Conservation (phyloP, 2,329 filamentous ascomycete genomes). For the Aspergillus latus region DNA sequence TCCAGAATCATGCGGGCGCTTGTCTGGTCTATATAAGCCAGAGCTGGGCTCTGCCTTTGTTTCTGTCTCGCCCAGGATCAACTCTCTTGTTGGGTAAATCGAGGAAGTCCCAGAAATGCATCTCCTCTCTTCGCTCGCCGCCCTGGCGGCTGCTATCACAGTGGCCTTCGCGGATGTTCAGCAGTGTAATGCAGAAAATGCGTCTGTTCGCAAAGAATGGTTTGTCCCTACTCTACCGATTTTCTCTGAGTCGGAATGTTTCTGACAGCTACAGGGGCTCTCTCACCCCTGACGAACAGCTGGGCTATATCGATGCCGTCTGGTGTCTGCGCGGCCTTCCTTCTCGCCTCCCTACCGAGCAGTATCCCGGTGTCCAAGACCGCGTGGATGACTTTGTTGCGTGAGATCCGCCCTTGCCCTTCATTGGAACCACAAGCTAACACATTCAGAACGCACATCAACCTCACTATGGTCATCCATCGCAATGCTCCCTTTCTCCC, state of each 20-base stretch:
- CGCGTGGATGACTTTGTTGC: conserved; percentile 3
- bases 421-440: not conserved
- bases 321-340: not conserved
- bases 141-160: not conserved
- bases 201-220: conserved; percentile 14
- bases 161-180: not conserved
- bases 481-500: conserved; percentile 19
- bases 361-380: not conserved
- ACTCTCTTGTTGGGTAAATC: no score
- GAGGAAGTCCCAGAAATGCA: not conserved
- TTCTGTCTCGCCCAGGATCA: not conserved
- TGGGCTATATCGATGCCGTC: conserved; percentile 1
- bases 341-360: not conserved
- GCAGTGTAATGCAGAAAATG: not conserved
- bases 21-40: not conserved
- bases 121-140: not conserved
- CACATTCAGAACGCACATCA: conserved; percentile 25
- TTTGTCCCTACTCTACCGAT: not conserved
- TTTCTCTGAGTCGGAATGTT: not conserved
- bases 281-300: not conserved
- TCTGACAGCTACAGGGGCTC: not conserved
- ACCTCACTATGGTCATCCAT: conserved; percentile 28
- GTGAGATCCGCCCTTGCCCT: not conserved
- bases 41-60: not conserved
- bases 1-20: not conserved